These are phyloP conservation scores for Fusarium goolgardi DNA, from an alignment of 2,329 filamentous ascomycete species.

Conservation along the genomic window DNA sequence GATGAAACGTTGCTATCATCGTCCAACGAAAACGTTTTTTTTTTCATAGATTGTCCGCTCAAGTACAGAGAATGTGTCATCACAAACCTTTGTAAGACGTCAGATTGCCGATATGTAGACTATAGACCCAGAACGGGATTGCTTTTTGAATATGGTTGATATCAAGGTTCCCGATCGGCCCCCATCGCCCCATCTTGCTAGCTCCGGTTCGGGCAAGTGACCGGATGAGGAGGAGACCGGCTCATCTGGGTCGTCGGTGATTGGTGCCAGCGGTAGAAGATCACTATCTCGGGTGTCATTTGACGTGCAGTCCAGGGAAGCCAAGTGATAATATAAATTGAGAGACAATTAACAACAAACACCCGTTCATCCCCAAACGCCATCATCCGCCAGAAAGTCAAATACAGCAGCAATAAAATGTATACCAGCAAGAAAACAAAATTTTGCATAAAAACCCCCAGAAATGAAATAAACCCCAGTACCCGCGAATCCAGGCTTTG, in stretches of 20 bases:
- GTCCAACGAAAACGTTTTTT: too few species aligned
- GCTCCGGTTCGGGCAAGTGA: slow-evolving; percentile 29
- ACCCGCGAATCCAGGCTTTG: slow-evolving; percentile 32
- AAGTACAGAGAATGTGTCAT: neutral
- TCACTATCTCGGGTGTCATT: slow-evolving; percentile 23
- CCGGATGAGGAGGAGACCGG: slow-evolving; percentile 23
- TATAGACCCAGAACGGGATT: neutral
- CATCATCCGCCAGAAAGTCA: slow-evolving; percentile 23
- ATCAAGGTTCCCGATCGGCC: slow-evolving; percentile 26
- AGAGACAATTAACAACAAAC: slow-evolving; percentile 32
- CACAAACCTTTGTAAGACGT: neutral
- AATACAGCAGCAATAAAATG: slow-evolving; percentile 18
- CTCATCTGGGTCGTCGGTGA: slow-evolving; percentile 32
- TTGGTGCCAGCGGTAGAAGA: slow-evolving; percentile 19
- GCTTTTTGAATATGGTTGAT: slow-evolving; percentile 11
- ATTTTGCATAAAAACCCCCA: slow-evolving; percentile 17
- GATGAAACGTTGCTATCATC: neutral
- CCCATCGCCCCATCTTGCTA: slow-evolving; percentile 18
- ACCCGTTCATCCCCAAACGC: slow-evolving; percentile 39
- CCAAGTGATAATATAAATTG: slow-evolving; percentile 38
- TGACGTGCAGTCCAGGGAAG: slow-evolving; percentile 17
- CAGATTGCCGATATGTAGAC: neutral
- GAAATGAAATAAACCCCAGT: slow-evolving; percentile 17
- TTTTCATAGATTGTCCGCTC: too few species aligned
- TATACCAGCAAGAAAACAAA: slow-evolving; percentile 21